Percentiles rank a stretch among this genome's conserved stretches.
These are phyloP conservation scores for Phlebiopsis gigantea DNA, from an alignment of 768 basidiomycete species.

Conservation along the genomic window DNA sequence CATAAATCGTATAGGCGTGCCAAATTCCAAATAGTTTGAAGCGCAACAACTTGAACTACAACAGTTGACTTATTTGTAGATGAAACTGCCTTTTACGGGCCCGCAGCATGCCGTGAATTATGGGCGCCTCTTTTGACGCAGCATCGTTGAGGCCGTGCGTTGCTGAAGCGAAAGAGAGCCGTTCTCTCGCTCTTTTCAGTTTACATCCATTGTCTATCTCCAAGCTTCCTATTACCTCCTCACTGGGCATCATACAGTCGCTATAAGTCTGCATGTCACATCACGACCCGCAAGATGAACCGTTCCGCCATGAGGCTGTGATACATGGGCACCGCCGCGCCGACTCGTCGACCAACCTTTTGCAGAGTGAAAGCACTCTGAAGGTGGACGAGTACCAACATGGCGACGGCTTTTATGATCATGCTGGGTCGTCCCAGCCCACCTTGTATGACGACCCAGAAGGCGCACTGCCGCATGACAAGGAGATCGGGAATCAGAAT, in stretches of 20 bases:
- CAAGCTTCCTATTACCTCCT: neutral
- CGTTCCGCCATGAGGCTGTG: slow-evolving; percentile 11
- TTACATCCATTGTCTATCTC: too few species aligned
- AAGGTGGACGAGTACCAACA: neutral
- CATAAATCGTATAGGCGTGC: neutral
- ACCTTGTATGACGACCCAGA: slow-evolving; percentile 9
- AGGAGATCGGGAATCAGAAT: neutral
- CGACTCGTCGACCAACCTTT: slow-evolving; percentile 7
- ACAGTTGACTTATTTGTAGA: neutral
- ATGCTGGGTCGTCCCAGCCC: slow-evolving; percentile 2
- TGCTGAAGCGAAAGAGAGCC: neutral
- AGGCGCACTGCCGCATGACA: neutral
- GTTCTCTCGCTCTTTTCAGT: neutral
- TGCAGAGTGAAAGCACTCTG: slow-evolving; percentile 4
- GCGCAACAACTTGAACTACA: too few species aligned
- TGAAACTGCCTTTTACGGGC: neutral
- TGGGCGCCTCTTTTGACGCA: neutral
- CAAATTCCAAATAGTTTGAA: too few species aligned
- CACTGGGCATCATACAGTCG: neutral
- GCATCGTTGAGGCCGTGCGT: neutral
- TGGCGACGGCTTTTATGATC: slow-evolving; percentile 7
- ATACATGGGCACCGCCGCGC: slow-evolving; percentile 5
- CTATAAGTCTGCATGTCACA: slow-evolving; percentile 2
- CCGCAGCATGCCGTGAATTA: neutral
- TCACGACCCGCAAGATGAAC: slow-evolving; percentile 12